These are phyloP conservation scores for Tetrahymena elliotti DNA, from an alignment of 73 alveolate species.

Conservation along the genomic window DNA sequence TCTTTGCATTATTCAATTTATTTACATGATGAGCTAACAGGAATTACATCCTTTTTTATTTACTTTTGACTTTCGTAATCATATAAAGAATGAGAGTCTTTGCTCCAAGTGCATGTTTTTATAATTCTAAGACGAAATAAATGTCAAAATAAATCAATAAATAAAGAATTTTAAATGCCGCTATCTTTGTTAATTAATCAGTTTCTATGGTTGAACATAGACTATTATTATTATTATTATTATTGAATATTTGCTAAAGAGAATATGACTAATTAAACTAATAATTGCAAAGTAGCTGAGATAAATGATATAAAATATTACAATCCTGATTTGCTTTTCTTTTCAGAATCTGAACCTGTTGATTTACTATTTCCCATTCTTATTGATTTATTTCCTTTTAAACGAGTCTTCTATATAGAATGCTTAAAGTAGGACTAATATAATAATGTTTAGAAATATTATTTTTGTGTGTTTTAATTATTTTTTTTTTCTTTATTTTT, in stretches of 20 bases:
- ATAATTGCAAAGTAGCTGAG: not conserved
- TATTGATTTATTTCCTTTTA: not conserved
- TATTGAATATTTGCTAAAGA: too few relatives aligned
- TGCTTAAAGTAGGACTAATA: not conserved
- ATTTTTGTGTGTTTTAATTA: not conserved
- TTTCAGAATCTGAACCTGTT: not conserved
- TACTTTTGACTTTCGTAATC: slow-evolving; percentile 6
- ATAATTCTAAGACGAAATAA: not conserved
- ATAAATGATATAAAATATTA: not conserved
- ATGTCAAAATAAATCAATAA: not conserved
- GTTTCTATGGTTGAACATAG: not conserved
- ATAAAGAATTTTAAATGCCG: not conserved
- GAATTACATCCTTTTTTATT: not conserved
- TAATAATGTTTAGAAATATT: not conserved
- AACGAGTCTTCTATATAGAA: not conserved
- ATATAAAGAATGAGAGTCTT: slow-evolving; percentile 11
- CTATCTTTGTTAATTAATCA: not conserved
- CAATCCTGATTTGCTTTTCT: not conserved
- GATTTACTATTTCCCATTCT: not conserved
- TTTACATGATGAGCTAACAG: not conserved
- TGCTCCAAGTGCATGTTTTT: slow-evolving; percentile 6
- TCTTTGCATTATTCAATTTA: not conserved
- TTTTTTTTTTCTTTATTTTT: not conserved
- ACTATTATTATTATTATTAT: too few relatives aligned
- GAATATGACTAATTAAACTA: not conserved